phyloP scores from a whole-genome alignment of 2,329 filamentous ascomycete species.

The Ophiobolus disseminans region DNA sequence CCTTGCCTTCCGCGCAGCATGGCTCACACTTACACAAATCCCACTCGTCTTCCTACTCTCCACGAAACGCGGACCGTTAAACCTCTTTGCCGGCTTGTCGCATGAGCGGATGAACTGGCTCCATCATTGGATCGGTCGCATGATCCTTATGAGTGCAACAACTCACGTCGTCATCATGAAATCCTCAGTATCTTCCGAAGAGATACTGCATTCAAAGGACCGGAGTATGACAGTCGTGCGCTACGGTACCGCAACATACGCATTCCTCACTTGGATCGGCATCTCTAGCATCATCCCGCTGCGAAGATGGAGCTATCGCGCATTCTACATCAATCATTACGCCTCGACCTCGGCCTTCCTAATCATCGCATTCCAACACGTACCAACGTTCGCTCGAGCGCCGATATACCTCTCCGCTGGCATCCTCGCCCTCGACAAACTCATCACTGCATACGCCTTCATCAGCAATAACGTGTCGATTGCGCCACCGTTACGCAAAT shows the following conservation, averaged over 20 bases:
- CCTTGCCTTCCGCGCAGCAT: slow-evolving; percentile 40
- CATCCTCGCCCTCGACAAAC: slow-evolving; percentile 27
- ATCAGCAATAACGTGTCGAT: slow-evolving; percentile 28
- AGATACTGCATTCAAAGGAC: slow-evolving; percentile 29
- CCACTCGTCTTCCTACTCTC: slow-evolving; percentile 37
- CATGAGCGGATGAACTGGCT: slow-evolving; percentile 35
- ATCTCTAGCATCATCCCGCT: slow-evolving; percentile 30
- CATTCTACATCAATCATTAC: slow-evolving; percentile 39
- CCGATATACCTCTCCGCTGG: slow-evolving; percentile 28
- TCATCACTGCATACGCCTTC: slow-evolving; percentile 10
- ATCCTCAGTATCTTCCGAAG: slow-evolving; percentile 25
- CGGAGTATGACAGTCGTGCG: slow-evolving; percentile 28
- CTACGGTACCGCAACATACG: slow-evolving; percentile 34
- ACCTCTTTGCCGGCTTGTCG: slow-evolving; percentile 24
- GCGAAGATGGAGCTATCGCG: slow-evolving; percentile 31
- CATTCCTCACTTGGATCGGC: slow-evolving; percentile 31
- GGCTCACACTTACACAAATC: slow-evolving; percentile 37
- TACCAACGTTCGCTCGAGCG: slow-evolving; percentile 29
- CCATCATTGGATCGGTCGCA: slow-evolving; percentile 32
- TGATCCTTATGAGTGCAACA: slow-evolving; percentile 35
- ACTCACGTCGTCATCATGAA: slow-evolving; percentile 36
- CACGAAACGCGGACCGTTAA: slow-evolving; percentile 32
- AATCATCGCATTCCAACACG: slow-evolving; percentile 28
- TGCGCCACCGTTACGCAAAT: slow-evolving; percentile 10
- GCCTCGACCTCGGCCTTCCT: slow-evolving; percentile 31